Percentiles rank a stretch among this genome's conserved stretches.
These are phyloP conservation scores for Endoconidiophora polonica DNA, from an alignment of 2,329 filamentous ascomycete species.

Conservation along the genomic window DNA sequence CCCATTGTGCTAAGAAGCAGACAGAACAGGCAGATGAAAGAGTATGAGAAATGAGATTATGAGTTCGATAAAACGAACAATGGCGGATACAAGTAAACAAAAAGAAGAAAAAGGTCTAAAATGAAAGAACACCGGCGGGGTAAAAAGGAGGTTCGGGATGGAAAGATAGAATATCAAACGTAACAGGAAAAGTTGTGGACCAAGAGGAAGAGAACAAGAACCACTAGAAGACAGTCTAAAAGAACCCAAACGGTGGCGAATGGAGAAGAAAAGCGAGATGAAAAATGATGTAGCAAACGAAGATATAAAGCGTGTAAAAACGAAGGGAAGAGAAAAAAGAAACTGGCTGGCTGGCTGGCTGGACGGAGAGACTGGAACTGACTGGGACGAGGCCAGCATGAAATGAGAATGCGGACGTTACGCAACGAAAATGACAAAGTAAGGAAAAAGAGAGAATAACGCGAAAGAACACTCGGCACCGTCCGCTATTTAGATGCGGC, in stretches of 20 bases:
- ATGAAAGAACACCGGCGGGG: constrained; percentile 2
- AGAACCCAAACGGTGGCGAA: background rate
- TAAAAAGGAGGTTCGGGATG: background rate
- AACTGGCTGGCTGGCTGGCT: background rate
- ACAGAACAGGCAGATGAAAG: background rate
- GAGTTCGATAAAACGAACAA: too few relatives aligned
- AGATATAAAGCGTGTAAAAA: background rate
- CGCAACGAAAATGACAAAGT: background rate
- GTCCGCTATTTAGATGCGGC: background rate
- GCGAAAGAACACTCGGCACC: background rate
- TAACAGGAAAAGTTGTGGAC: background rate
- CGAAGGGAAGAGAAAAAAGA: background rate
- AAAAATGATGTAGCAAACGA: background rate
- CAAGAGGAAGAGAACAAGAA: background rate
- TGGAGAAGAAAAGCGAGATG: background rate
- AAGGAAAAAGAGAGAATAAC: background rate
- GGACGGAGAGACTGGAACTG: background rate
- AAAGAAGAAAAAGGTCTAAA: background rate
- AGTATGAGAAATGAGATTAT: background rate
- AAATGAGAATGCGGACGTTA: background rate
- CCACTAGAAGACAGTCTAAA: constrained; percentile 3
- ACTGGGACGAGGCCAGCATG: too few relatives aligned
- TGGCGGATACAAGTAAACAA: background rate
- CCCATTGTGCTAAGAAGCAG: too few relatives aligned
- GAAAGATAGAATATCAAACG: background rate